Conservation (phyloP, 805 yeast genomes). For the Monosporozyma yasuniensis region DNA sequence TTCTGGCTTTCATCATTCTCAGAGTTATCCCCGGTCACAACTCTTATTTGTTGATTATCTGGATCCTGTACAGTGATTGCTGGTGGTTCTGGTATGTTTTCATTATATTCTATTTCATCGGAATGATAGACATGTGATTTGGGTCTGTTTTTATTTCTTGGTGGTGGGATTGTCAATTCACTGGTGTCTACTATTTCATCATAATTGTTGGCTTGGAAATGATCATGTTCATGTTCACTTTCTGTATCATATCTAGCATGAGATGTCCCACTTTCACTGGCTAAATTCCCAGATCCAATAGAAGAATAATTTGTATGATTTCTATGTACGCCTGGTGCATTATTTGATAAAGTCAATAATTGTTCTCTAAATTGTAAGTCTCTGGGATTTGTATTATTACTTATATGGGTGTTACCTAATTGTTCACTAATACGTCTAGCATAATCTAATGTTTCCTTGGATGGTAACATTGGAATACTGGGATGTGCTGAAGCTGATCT, state of each 20-base stretch:
- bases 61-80: neutral
- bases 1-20: neutral
- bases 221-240: neutral
- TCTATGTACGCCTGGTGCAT: neutral
- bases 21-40: neutral
- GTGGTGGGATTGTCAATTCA: conserved; percentile 26
- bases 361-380: neutral
- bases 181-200: neutral
- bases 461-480: conserved; percentile 1
- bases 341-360: neutral
- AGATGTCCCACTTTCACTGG: conserved; percentile 11
- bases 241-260: neutral
- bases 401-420: neutral
- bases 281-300: conserved; percentile 16
- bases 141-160: conserved; percentile 28
- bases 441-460: conserved; percentile 1
- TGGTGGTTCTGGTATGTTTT: neutral
- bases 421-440: conserved; percentile 1
- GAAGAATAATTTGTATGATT: conserved; percentile 6
- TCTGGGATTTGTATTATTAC: too few relatives aligned
- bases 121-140: conserved; percentile 4
- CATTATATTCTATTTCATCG: neutral
- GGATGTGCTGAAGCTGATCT: neutral
- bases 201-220: neutral
- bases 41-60: neutral